These are phyloP conservation scores for Aspergillus caelatus DNA, from an alignment of 2,329 filamentous ascomycete species.

Conservation along the genomic window DNA sequence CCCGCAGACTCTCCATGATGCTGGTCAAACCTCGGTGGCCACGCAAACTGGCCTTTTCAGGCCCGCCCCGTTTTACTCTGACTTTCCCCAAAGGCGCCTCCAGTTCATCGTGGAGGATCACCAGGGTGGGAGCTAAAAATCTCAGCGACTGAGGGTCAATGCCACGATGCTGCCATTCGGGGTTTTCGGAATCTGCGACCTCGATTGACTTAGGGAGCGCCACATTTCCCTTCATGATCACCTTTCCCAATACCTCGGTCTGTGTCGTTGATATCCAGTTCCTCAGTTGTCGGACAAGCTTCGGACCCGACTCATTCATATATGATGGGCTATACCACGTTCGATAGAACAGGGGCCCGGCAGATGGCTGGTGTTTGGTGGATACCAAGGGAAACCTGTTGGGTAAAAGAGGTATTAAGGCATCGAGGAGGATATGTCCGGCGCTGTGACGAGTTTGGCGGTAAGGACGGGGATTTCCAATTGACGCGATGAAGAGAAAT, in stretches of 20 bases:
- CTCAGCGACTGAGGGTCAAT: constrained; percentile 15
- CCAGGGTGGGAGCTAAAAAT: constrained; percentile 52
- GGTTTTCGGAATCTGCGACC: constrained; percentile 9
- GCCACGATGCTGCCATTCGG: constrained; percentile 25
- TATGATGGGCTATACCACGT: constrained; percentile 70
- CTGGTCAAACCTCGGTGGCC: constrained; percentile 79
- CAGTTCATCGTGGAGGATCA: constrained; percentile 88
- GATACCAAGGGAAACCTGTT: constrained; percentile 47
- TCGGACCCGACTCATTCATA: constrained; percentile 84
- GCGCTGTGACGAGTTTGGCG: constrained; percentile 81
- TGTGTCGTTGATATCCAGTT: constrained; percentile 34
- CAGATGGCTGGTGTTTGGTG: constrained; percentile 55
- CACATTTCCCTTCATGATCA: constrained; percentile 9
- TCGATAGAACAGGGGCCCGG: constrained; percentile 47
- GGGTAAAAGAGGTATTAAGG: constrained; percentile 56
- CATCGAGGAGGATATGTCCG: constrained; percentile 75
- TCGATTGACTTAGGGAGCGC: constrained; percentile 4
- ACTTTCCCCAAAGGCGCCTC: constrained; percentile 72
- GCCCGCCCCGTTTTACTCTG: constrained; percentile 62
- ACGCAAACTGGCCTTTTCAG: constrained; percentile 57
- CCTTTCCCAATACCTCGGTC: constrained; percentile 11
- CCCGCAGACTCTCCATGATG: constrained; percentile 58
- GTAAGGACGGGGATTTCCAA: constrained; percentile 80
- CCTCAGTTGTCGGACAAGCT: constrained; percentile 68
- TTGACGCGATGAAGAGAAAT: constrained; percentile 74